These are phyloP conservation scores for Aspergillus bombycis DNA, from an alignment of 2,329 filamentous ascomycete species.

Conservation along the genomic window DNA sequence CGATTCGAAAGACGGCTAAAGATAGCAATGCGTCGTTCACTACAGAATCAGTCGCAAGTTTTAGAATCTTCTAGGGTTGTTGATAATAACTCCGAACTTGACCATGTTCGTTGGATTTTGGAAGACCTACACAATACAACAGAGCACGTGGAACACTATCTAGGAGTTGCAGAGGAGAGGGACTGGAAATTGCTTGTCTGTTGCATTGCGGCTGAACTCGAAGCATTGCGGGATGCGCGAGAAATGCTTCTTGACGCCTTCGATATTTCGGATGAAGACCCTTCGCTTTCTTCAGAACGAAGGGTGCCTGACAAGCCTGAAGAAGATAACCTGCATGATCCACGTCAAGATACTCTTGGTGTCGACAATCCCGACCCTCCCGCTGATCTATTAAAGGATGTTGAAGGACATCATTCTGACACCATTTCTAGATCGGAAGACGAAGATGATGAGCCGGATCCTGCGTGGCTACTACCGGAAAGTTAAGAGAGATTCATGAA, in stretches of 20 bases:
- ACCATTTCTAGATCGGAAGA: conserved; percentile 35
- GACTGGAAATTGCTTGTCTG: conserved; percentile 65
- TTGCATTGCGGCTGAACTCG: conserved; percentile 64
- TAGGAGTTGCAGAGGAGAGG: conserved; percentile 55
- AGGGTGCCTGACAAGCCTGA: conserved; percentile 8
- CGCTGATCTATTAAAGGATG: conserved; percentile 39
- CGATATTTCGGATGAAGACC: conserved; percentile 26
- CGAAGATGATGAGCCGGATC: conserved; percentile 49
- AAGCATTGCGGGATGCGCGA: conserved; percentile 52
- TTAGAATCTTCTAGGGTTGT: conserved; percentile 15
- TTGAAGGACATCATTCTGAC: conserved; percentile 24
- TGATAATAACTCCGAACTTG: conserved; percentile 23
- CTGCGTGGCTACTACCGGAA: conserved; percentile 45
- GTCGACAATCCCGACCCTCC: conserved; percentile 40
- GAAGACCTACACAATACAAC: conserved; percentile 52
- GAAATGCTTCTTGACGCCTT: conserved; percentile 40
- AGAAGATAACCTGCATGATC: conserved; percentile 10
- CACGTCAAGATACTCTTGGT: conserved; percentile 24
- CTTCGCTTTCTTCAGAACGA: conserved; percentile 13
- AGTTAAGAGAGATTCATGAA: conserved; percentile 2
- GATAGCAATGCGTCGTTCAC: conserved; percentile 36
- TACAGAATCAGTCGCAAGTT: conserved; percentile 28
- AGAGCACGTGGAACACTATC: conserved; percentile 51
- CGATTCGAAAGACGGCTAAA: conserved; percentile 51
- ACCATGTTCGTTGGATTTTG: conserved; percentile 39